Percentiles rank a stretch among this genome's conserved stretches.
Evolutionary conservation across 2,329 filamentous ascomycete species (phyloP).

Genomic region (Ramularia collo-cygni): DNA sequence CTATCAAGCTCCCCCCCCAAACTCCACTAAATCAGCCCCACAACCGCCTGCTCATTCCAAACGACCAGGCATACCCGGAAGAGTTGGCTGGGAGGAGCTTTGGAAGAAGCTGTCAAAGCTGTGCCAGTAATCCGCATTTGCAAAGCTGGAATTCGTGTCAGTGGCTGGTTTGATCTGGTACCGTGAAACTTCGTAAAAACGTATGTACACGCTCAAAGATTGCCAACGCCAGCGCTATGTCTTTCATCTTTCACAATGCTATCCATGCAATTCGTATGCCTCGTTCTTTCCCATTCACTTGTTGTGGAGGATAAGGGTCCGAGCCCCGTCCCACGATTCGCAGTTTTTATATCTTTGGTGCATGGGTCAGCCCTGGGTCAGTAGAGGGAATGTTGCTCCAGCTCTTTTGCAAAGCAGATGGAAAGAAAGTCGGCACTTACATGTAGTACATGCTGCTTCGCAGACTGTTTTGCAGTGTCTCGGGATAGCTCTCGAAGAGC

Average conservation of each 20-base stretch:
- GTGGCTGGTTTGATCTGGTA: too few species aligned
- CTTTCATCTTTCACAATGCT: too few species aligned
- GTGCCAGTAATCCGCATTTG: conserved; percentile 23
- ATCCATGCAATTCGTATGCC: conserved; percentile 1
- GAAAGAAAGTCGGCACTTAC: conserved; percentile 49
- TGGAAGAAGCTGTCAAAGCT: conserved; percentile 20
- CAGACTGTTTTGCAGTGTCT: conserved; percentile 83
- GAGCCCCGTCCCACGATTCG: conserved; percentile 79
- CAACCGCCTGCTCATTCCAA: too few species aligned
- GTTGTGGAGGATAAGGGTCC: conserved; percentile 83
- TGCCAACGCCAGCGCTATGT: too few species aligned
- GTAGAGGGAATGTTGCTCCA: conserved; percentile 7
- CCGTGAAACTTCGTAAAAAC: too few species aligned
- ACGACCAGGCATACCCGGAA: conserved; percentile 18
- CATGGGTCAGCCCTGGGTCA: conserved; percentile 27
- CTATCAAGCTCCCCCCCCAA: too few species aligned
- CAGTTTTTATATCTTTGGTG: conserved; percentile 62
- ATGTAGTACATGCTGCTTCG: conserved; percentile 97
- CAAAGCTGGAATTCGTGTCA: conserved; percentile 16
- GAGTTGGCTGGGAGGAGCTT: conserved; percentile 16
- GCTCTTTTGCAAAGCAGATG: conserved; percentile 6
- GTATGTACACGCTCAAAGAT: too few species aligned
- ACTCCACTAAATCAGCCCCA: too few species aligned
- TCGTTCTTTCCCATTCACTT: conserved; percentile 27
- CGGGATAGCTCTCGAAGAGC: conserved; percentile 85